Base-by-base conservation (phyloP, 257 asterid genomes). In the Capsicum chinense region DNA sequence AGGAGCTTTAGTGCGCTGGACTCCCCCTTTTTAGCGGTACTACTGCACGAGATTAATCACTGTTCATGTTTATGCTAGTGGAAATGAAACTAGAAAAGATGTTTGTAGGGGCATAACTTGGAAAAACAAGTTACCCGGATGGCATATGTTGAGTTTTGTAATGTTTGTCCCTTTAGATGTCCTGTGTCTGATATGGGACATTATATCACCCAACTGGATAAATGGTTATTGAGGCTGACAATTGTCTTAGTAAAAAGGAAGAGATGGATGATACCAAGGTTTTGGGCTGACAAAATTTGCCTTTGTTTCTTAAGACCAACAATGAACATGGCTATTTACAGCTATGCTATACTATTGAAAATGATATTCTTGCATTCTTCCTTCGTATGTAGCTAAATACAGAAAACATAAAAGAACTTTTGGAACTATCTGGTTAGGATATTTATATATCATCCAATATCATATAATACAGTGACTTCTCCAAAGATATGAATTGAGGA, bases 381-480 rank as follows among this genome's bases (percentile, higher is more conserved):
- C 17, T 9, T 71, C 9, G 5, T 9, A 12, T 71, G 56, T 69
- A 69, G 17, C 17, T 7, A 44, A n/a, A 44, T 37, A 71, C 17
- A 15, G 8, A 44, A 71, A 71, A n/a, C 37, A 17, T 71, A 42
- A 70, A 17, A 0, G 35, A 19, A 42, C 12, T 6, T 44, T n/a
- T 44, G 79, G 79, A 70, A 70, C 47, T 44, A 44, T 71, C 57
- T 71, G 54, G 44, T 71, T 71, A 71, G 58, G 79, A 69, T 69
- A 39, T 69, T 69, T 69, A 10, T 44, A 71, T 71, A 71, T 71
- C 35, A 47, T 44, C 57, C 26, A 71, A 71, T 37, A 4, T 70
- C 79, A 70, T 44, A 37, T 17, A 70, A 42, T 70, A n/a, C 37
- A 16, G 1, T 37, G 37, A 44, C 79, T 71, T 71, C 79, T 44